Conservation (phyloP, 2,329 filamentous ascomycete species). For the Fusarium marasasianum region DNA sequence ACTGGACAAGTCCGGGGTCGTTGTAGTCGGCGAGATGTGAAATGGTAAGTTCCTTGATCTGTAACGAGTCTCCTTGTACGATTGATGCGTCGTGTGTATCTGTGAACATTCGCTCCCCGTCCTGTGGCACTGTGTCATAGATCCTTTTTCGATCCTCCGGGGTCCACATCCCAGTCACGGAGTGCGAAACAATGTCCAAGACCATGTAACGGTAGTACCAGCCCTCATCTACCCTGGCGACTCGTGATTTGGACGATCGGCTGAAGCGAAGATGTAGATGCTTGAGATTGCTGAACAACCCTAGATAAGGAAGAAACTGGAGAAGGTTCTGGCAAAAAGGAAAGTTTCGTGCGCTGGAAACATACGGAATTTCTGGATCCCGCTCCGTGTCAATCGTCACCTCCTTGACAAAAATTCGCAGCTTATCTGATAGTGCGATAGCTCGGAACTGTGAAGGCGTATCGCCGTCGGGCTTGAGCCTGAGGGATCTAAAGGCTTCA, state of each 20-base stretch:
- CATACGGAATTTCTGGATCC: accelerated
- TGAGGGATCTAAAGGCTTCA: background rate
- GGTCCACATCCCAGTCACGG: accelerated
- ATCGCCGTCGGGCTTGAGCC: background rate
- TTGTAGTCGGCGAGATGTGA: background rate
- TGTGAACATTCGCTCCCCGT: too few species aligned
- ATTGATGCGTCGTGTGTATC: background rate
- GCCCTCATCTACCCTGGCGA: too few species aligned
- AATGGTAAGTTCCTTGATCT: background rate
- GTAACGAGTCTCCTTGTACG: accelerated
- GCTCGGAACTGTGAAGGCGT: background rate
- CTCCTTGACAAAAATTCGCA: background rate
- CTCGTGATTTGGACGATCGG: too few species aligned
- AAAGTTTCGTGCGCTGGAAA: too few species aligned
- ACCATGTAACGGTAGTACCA: background rate
- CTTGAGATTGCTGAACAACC: accelerated
- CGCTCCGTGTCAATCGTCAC: background rate
- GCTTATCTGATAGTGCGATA: background rate
- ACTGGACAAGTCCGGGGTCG: background rate
- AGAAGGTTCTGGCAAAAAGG: background rate
- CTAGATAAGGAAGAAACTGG: background rate
- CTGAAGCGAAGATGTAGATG: background rate
- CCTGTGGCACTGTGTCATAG: background rate
- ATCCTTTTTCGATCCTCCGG: accelerated
- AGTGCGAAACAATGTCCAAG: background rate